Evolutionary conservation across 2,329 filamentous ascomycete species (phyloP).

Genomic region (Claviceps purpurea): DNA sequence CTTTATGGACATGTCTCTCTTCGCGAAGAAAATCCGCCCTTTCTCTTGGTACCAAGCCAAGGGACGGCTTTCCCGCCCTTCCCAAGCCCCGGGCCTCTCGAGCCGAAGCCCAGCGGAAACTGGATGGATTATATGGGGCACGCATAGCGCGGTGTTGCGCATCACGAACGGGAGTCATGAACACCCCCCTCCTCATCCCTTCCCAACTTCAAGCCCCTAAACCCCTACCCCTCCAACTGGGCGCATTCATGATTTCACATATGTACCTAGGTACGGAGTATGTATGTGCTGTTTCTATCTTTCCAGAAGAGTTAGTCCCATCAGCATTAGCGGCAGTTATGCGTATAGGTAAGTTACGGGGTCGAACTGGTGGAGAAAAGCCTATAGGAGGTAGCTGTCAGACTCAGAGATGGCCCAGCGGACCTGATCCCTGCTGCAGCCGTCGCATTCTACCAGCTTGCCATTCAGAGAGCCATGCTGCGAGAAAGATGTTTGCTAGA

Average conservation of each 20-base stretch:
- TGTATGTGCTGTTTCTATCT: not conserved
- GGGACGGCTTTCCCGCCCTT: not conserved
- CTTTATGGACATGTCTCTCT: not conserved
- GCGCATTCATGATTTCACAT: too few species aligned
- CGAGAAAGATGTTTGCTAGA: not conserved
- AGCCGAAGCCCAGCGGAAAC: not conserved
- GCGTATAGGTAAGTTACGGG: not conserved
- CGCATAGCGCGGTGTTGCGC: not conserved
- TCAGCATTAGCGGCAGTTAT: not conserved
- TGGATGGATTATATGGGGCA: not conserved
- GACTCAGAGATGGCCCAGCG: not conserved
- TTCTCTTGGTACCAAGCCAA: too few species aligned
- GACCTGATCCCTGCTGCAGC: slow-evolving; percentile 4
- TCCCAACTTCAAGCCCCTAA: too few species aligned
- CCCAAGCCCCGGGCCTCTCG: not conserved
- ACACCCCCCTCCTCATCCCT: too few species aligned
- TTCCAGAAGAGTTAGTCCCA: not conserved
- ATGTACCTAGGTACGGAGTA: not conserved
- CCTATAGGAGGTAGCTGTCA: too few species aligned
- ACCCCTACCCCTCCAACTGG: too few species aligned
- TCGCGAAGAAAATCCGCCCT: not conserved
- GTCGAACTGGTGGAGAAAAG: too few species aligned
- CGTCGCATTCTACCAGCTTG: slow-evolving; percentile 4
- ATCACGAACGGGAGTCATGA: not conserved
- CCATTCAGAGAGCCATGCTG: not conserved